A percentile compares a stretch with the other conserved stretches of the same genome.
Conservation (phyloP, 345 rosid species). For the Litchi chinensis region DNA sequence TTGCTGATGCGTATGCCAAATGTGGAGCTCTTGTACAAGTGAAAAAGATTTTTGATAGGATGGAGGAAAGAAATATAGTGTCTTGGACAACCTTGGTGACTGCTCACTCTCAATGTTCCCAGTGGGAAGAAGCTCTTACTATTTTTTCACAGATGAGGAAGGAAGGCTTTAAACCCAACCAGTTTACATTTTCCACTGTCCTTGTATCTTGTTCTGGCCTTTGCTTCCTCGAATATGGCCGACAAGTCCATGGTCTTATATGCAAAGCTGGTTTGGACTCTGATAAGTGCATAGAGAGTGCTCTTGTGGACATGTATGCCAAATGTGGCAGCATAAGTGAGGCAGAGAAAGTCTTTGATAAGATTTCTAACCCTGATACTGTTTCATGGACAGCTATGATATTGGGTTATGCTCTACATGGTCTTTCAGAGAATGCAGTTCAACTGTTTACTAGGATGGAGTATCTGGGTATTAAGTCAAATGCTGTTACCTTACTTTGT, state of each 20-base stretch:
- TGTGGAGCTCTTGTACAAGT: conserved; percentile 40
- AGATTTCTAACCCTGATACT: conserved; percentile 36
- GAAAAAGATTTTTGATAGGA: conserved; percentile 53
- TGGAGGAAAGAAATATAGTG: conserved; percentile 48
- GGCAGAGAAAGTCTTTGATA: conserved; percentile 45
- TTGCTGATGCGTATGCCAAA: conserved; percentile 51
- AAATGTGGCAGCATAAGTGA: conserved; percentile 61
- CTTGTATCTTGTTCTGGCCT: conserved; percentile 59
- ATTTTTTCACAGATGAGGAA: conserved; percentile 53
- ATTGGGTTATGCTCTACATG: conserved; percentile 60
- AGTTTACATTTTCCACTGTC: conserved; percentile 50
- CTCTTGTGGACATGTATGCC: conserved; percentile 63
- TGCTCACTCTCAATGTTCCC: conserved; percentile 51
- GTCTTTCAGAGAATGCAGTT: conserved; percentile 49
- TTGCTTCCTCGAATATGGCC: conserved; percentile 45
- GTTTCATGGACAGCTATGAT: conserved; percentile 66
- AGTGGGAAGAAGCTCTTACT: conserved; percentile 45
- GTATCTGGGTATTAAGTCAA: conserved; percentile 41
- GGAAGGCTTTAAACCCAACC: conserved; percentile 50
- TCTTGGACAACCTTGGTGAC: conserved; percentile 67
- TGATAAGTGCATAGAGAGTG: conserved; percentile 53
- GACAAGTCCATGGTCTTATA: conserved; percentile 52
- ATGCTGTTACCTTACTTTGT: conserved; percentile 55
- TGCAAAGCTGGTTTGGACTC: conserved; percentile 46
- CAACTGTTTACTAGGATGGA: conserved; percentile 47